Conservation (phyloP, 495 filamentous ascomycete genomes). For the Xylaria telfairii region DNA sequence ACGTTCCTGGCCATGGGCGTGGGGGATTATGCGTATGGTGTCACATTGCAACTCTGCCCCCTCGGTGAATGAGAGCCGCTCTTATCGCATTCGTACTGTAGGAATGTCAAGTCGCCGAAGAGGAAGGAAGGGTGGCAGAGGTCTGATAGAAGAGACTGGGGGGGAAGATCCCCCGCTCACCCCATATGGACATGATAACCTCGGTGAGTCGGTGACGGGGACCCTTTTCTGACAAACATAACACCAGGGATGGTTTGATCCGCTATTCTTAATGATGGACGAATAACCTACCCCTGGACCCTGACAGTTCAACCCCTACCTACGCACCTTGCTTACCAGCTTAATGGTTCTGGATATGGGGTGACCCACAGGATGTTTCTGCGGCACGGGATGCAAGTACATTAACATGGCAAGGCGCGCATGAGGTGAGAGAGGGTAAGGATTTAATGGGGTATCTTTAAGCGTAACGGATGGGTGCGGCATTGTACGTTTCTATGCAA, state of each 20-base stretch:
- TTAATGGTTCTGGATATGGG: constrained; percentile 17
- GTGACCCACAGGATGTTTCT: constrained; percentile 11
- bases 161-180: neutral
- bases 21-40: constrained; percentile 6
- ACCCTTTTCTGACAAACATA: constrained; percentile 14
- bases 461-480: neutral
- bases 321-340: constrained; percentile 13
- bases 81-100: neutral
- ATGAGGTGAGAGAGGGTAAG: constrained; percentile 1
- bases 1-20: neutral
- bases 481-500: constrained; percentile 15
- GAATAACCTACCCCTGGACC: neutral
- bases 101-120: neutral
- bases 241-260: constrained; percentile 1
- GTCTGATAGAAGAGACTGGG: constrained; percentile 4
- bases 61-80: neutral
- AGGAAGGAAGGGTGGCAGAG: constrained; percentile 11
- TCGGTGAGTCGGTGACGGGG: constrained; percentile 18
- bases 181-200: constrained; percentile 3
- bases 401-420: constrained; percentile 2
- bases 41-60: neutral
- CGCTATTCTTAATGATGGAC: neutral
- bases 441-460: constrained; percentile 1
- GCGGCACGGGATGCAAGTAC: constrained; percentile 5
- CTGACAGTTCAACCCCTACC: constrained; percentile 4